Percentiles rank a stretch among this genome's conserved stretches.
phyloP scores from a whole-genome alignment of 495 filamentous ascomycete species.

The Trichocladium uniseriatum region DNA sequence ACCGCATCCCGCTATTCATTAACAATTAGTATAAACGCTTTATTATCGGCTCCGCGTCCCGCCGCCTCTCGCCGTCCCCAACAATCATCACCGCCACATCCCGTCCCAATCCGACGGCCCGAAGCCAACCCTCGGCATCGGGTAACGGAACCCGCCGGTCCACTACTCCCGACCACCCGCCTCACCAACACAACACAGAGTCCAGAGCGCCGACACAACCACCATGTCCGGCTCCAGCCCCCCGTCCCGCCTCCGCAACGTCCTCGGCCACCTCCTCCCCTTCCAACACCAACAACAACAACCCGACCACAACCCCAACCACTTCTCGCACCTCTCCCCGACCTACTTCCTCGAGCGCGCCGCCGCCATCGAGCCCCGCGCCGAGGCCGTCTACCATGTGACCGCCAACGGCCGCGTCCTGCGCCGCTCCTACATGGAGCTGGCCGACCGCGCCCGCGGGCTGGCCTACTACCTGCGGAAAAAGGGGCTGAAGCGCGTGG shows the following conservation, averaged over 20 bases:
- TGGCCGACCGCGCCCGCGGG: constrained; percentile 75
- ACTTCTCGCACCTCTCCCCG: constrained; percentile 76
- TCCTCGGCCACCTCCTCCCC: constrained; percentile 54
- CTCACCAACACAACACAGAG: background rate
- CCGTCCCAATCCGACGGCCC: background rate
- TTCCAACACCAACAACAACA: constrained; percentile 28
- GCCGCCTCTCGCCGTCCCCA: no score
- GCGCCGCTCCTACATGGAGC: constrained; percentile 65
- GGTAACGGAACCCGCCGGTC: no score
- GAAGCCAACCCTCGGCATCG: no score
- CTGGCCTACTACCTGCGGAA: constrained; percentile 79
- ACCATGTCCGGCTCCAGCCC: constrained; percentile 41
- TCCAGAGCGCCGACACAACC: no score
- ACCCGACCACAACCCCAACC: constrained; percentile 38
- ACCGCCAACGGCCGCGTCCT: constrained; percentile 67
- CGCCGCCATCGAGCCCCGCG: constrained; percentile 81
- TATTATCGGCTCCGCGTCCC: no score
- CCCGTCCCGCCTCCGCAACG: constrained; percentile 40
- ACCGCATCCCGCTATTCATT: no score
- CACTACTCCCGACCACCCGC: no score
- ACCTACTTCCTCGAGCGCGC: constrained; percentile 85
- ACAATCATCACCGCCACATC: background rate
- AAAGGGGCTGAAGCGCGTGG: constrained; percentile 57
- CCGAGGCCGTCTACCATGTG: constrained; percentile 77
- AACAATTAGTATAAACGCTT: no score